Evolutionary conservation across 192 early-diverging fungal species (phyloP).

Genomic region (Jimgerdemannia flammicorona): DNA sequence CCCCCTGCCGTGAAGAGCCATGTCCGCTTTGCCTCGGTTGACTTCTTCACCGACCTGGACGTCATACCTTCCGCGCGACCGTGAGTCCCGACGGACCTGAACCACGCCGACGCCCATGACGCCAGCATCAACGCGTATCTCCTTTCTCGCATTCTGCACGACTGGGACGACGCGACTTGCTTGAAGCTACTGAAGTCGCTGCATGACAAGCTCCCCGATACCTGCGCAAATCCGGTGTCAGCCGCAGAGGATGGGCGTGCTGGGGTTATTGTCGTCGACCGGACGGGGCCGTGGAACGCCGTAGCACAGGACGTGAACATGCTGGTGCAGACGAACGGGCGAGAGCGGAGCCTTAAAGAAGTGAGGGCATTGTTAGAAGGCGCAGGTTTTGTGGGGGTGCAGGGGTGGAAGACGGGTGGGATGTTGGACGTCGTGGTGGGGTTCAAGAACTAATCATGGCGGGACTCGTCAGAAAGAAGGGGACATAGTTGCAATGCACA

Average conservation of each 20-base stretch:
- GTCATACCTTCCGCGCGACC: background rate
- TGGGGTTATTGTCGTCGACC: slow-evolving; percentile 3
- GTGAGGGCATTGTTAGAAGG: slow-evolving; percentile 2
- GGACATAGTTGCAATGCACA: too few relatives aligned
- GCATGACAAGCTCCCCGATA: background rate
- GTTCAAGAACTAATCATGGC: too few relatives aligned
- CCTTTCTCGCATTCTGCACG: slow-evolving; percentile 28
- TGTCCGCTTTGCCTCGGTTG: background rate
- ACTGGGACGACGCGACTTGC: slow-evolving; percentile 24
- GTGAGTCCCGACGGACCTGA: too few relatives aligned
- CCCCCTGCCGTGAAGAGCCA: background rate
- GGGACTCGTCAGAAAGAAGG: too few relatives aligned
- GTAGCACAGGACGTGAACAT: slow-evolving; percentile 25
- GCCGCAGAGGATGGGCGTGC: background rate
- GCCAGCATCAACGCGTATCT: slow-evolving; percentile 9
- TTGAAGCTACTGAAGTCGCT: slow-evolving; percentile 1
- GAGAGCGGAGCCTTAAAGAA: slow-evolving; percentile 18
- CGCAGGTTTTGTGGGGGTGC: background rate
- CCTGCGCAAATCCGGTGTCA: too few relatives aligned
- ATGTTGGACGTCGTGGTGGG: slow-evolving; percentile 10
- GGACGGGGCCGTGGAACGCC: slow-evolving; percentile 1
- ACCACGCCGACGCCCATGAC: background rate
- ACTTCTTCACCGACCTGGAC: background rate
- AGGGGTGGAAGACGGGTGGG: background rate
- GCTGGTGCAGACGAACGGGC: slow-evolving; percentile 27